Conservation (phyloP, 2,329 filamentous ascomycete genomes). For the Dendrostoma leiphaemia region DNA sequence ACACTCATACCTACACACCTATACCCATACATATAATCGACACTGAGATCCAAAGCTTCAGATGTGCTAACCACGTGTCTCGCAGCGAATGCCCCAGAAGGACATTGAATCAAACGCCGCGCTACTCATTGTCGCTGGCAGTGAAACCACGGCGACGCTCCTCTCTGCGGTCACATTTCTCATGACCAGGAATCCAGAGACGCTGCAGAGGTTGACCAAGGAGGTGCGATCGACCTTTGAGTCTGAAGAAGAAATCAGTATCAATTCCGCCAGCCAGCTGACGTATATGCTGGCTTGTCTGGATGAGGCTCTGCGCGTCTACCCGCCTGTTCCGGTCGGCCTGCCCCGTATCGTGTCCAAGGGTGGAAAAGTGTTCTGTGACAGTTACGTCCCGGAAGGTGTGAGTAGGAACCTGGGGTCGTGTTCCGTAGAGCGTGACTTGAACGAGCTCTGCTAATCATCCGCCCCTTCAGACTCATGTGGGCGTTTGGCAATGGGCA, state of each 20-base stretch:
- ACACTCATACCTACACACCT: no score
- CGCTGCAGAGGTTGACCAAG: conserved; percentile 28
- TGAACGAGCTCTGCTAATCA: neutral
- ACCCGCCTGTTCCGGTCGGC: conserved; percentile 27
- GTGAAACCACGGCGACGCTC: conserved; percentile 24
- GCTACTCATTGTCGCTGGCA: conserved; percentile 21
- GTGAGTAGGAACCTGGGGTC: conserved; percentile 5
- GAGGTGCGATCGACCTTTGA: conserved; percentile 38
- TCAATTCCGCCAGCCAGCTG: conserved; percentile 27
- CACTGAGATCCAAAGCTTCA: no score
- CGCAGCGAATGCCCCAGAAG: neutral
- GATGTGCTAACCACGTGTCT: neutral
- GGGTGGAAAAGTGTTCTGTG: conserved; percentile 20
- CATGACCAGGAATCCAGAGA: conserved; percentile 29
- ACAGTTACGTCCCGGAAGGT: conserved; percentile 16
- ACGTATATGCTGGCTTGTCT: conserved; percentile 37
- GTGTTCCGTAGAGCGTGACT: neutral
- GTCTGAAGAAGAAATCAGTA: conserved; percentile 34
- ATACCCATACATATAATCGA: no score
- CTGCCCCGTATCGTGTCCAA: conserved; percentile 16
- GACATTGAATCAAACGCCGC: neutral
- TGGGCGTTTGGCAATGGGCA: conserved; percentile 32
- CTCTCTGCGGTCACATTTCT: conserved; percentile 26
- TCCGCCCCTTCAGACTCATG: conserved; percentile 23
- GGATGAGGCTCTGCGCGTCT: conserved; percentile 38